phyloP scores from a whole-genome alignment of 2,329 filamentous ascomycete genomes.

The Davidsoniella australis region DNA sequence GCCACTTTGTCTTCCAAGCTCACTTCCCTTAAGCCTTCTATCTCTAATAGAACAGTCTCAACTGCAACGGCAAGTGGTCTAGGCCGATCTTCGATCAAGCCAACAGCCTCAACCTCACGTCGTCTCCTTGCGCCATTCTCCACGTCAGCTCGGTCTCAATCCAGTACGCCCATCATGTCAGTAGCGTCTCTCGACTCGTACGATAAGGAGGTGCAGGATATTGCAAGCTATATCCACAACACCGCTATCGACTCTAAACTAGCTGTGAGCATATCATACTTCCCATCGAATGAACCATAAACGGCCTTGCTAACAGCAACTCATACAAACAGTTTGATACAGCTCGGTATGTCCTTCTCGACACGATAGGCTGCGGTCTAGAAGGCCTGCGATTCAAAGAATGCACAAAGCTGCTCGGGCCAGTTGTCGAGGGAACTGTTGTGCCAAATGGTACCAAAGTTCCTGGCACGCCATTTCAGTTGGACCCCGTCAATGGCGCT shows the following conservation, averaged over 20 bases:
- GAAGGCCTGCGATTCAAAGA: constrained; percentile 92
- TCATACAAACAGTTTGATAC: constrained; percentile 58
- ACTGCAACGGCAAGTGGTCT: too few relatives aligned
- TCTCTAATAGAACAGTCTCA: not conserved
- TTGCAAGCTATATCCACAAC: constrained; percentile 87
- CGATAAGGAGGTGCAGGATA: constrained; percentile 86
- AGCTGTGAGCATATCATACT: constrained; percentile 46
- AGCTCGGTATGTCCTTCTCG: constrained; percentile 87
- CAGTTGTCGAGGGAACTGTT: constrained; percentile 72
- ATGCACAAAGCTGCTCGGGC: constrained; percentile 87
- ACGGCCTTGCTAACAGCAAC: not conserved
- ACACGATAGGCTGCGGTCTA: constrained; percentile 90
- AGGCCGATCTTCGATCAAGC: too few relatives aligned
- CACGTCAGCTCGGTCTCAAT: constrained; percentile 15
- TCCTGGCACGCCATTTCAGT: constrained; percentile 79
- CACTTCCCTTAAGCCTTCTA: not conserved
- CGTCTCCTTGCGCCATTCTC: constrained; percentile 22
- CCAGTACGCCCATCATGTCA: constrained; percentile 32
- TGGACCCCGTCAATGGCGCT: constrained; percentile 87
- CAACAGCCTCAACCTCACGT: too few relatives aligned
- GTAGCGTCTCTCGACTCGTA: constrained; percentile 39
- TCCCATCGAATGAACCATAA: not conserved
- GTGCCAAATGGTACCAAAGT: constrained; percentile 88
- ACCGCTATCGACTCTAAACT: constrained; percentile 81
- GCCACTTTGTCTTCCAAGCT: not conserved